Evolutionary conservation across 2,329 filamentous ascomycete species (phyloP), one percentile per base, ranked within the genome.

Genomic region (Arthrobotrys megalospora): DNA sequence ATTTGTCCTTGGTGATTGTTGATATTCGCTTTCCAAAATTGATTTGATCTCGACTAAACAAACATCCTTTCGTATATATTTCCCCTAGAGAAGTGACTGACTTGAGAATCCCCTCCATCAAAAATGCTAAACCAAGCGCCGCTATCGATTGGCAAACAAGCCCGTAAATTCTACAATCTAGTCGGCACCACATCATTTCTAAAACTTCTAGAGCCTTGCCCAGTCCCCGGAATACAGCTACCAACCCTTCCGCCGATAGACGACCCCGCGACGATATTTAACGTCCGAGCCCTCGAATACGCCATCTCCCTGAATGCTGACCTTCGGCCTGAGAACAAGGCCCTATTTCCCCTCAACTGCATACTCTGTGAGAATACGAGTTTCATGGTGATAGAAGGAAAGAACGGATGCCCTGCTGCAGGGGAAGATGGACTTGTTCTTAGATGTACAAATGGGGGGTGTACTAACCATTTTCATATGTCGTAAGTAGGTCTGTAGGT

Each of bases 381-480:
- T 7, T 75, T 67, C 19, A 41, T 50, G 32, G 43, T 28, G 11
- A n/a, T 62, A 11, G 36, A 43, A 6, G 62, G 70, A 6, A 34
- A 24, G 1, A 3, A 28, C 8, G 70, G 70, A 4, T 75, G 62
- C 36, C 34, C 19, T n/a, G 14, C 11, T 34, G 12, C 24, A 0
- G n/a, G 45, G n/a, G 12, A 36, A 6, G 41, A 6, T 5, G 53
- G 34, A 12, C 43, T 34, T n/a, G 63, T 50, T 6, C 14, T 75
- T 3, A 47, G 70, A 14, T 75, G 70, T 47, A 16, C 53, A 2
- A 47, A 24, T 11, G 12, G 50, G 12, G 11, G 16, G 1, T 75
- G 70, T 38, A 55, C 34, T 21, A 67, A 75, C n/a, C 63, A 75
- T 68, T 34, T 75, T 55, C 52, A 75, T 60, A 43, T 68, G 19